phyloP scores from a whole-genome alignment of 1,284 basidiomycete genomes.

The Ustilago nuda region DNA sequence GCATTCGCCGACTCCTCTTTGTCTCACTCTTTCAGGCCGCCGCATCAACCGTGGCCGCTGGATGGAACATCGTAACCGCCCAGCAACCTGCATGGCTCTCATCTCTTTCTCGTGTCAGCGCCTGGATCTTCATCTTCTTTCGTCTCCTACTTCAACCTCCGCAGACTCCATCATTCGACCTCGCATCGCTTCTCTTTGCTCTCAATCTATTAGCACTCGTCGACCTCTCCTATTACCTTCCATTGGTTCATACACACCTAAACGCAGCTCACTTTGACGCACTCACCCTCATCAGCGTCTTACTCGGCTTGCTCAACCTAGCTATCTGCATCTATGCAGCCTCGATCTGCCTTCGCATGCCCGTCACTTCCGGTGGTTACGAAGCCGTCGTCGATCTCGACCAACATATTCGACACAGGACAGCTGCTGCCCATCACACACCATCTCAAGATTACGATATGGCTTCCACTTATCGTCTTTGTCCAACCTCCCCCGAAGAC shows the following conservation, averaged over 20 bases:
- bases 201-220: slow-evolving; percentile 16
- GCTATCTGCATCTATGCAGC: slow-evolving; percentile 24
- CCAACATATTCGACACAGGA: slow-evolving; percentile 33
- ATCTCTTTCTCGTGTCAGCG: slow-evolving; percentile 3
- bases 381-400: slow-evolving; percentile 42
- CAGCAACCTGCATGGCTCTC: background rate
- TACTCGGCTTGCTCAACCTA: slow-evolving; percentile 22
- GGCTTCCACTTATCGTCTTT: slow-evolving; percentile 42
- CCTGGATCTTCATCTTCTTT: slow-evolving; percentile 28
- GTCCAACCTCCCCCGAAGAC: slow-evolving; percentile 61
- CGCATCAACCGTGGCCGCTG: slow-evolving; percentile 9
- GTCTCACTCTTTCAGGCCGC: slow-evolving; percentile 21
- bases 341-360: slow-evolving; percentile 41
- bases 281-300: background rate
- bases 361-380: slow-evolving; percentile 51
- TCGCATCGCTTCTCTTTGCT: slow-evolving; percentile 20
- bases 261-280: background rate
- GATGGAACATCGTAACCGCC: background rate
- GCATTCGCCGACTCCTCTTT: slow-evolving; percentile 23
- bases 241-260: background rate
- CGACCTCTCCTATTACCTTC: slow-evolving; percentile 26
- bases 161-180: slow-evolving; percentile 26
- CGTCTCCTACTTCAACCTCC: slow-evolving; percentile 28
- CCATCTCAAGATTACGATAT: slow-evolving; percentile 18
- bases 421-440: slow-evolving; percentile 7